Base-by-base conservation (phyloP, 179 eudicot genomes). In the Corrigiola litoralis region DNA sequence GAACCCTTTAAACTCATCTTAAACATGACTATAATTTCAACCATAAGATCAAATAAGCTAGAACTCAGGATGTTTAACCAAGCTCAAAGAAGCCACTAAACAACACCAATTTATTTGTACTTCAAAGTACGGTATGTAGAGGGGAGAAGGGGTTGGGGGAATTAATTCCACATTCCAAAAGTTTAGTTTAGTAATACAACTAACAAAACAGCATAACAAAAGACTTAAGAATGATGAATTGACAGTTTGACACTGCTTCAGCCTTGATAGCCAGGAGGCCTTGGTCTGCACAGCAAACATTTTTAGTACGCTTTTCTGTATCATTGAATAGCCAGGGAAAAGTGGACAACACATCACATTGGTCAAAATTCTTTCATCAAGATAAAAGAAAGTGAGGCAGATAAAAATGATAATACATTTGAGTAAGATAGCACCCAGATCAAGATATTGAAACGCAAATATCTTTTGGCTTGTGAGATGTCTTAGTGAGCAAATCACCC, bases 361-460 rank as follows among this genome's bases (percentile, higher is more conserved):
- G 64, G 46, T 36, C 67, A 57, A 68, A 73, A 47, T 51, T 61
- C 72, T 44, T 45, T 47, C 45, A 59, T 63, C 41, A 48, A 52
- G 55, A 48, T 41, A 40, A 36, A 55, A 45, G 58, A 24, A 48
- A 29, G 36, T 2, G 32, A 9, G 41, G 49, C 45, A 24, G n/a
- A 28, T 49, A 36, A 56, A 42, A 49, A 48, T 55, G 65, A 25
- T 68, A 38, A 55, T 56, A 56, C 67, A 56, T 32, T n/a, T 25
- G 54, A 63, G 69, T 47, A 58, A 31, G 66, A 68, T 47, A 44
- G 41, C 58, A 46, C 66, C 63, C 57, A 54, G 68, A 63, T 25
- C 24, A 65, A 54, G 58, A 47, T 20, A 29, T 54, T 53, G 31
- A 61, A 18, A 18, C 34, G 33, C 40, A 18, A 50, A 46, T 66